phyloP scores from a whole-genome alignment of 805 yeast species.

The Spathaspora arborariae region DNA sequence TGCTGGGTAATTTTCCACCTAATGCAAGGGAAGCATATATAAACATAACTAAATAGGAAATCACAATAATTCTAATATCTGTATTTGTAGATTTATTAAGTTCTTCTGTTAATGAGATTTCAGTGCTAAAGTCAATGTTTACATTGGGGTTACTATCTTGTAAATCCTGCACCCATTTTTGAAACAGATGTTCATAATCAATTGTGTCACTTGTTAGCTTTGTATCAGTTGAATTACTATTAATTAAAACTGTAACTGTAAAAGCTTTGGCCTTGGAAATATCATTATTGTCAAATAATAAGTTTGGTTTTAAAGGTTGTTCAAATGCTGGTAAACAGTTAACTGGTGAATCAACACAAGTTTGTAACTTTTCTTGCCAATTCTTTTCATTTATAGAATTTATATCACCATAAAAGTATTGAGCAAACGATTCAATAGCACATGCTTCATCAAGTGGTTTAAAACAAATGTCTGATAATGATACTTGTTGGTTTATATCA shows the following conservation, averaged over 20 bases:
- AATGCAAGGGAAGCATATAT: slow-evolving; percentile 80
- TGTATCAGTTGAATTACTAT: slow-evolving; percentile 45
- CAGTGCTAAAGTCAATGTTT: slow-evolving; percentile 72
- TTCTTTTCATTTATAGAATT: slow-evolving; percentile 41
- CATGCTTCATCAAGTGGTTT: slow-evolving; percentile 79
- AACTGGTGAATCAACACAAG: slow-evolving; percentile 79
- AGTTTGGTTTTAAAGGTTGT: slow-evolving; percentile 74
- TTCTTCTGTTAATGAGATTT: slow-evolving; percentile 80
- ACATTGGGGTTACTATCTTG: slow-evolving; percentile 41
- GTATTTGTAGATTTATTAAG: slow-evolving; percentile 77
- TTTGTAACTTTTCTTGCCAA: slow-evolving; percentile 54
- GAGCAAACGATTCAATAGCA: slow-evolving; percentile 83
- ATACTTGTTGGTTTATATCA: slow-evolving; percentile 24
- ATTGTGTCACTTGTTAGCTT: slow-evolving; percentile 35
- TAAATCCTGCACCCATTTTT: slow-evolving; percentile 46
- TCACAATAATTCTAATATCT: slow-evolving; percentile 63
- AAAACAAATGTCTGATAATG: slow-evolving; percentile 69
- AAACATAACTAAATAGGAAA: slow-evolving; percentile 85
- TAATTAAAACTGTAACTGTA: slow-evolving; percentile 67
- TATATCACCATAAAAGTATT: slow-evolving; percentile 72
- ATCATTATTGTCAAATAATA: slow-evolving; percentile 55
- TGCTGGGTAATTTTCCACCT: slow-evolving; percentile 52
- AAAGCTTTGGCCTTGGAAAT: slow-evolving; percentile 66
- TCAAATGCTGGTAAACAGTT: slow-evolving; percentile 86
- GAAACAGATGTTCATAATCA: slow-evolving; percentile 75